Conservation (phyloP, 768 basidiomycete species). For the Holtermannia corniformis region DNA sequence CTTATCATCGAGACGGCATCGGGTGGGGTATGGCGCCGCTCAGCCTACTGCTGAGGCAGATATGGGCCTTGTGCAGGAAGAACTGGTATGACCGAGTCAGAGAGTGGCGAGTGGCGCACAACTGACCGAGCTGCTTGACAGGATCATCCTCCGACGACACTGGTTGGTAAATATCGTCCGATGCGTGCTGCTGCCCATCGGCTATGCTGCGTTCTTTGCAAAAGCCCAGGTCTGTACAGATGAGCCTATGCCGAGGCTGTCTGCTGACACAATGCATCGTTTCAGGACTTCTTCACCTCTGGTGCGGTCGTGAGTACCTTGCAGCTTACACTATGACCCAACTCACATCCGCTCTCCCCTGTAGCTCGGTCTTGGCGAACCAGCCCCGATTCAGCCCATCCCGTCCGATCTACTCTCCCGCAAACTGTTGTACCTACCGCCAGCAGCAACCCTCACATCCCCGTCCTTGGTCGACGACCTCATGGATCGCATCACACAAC, state of each 20-base stretch:
- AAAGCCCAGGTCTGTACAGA: constrained; percentile 18
- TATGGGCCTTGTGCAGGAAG: constrained; percentile 20
- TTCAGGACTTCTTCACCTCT: constrained; percentile 15
- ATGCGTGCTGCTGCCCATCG: constrained; percentile 30
- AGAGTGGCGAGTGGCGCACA: neutral
- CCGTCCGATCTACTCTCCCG: constrained; percentile 6
- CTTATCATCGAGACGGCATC: too few species aligned
- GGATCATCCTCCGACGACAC: constrained; percentile 32
- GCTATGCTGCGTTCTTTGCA: constrained; percentile 31
- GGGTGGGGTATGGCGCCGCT: neutral
- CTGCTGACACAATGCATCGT: too few species aligned
- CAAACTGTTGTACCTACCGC: constrained; percentile 53
- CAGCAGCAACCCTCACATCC: constrained; percentile 49
- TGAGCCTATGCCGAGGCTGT: too few species aligned
- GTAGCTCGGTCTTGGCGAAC: constrained; percentile 31
- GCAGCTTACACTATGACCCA: neutral
- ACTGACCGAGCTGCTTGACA: neutral
- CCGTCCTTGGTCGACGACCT: constrained; percentile 53
- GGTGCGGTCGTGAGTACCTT: constrained; percentile 5
- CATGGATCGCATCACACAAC: constrained; percentile 52
- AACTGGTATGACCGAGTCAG: constrained; percentile 18
- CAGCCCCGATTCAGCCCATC: constrained; percentile 19
- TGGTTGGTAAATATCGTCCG: constrained; percentile 27
- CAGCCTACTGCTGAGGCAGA: constrained; percentile 2
- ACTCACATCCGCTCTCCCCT: neutral